Base-by-base conservation (phyloP, 768 basidiomycete species). In the Leucocoprinus sp. region DNA sequence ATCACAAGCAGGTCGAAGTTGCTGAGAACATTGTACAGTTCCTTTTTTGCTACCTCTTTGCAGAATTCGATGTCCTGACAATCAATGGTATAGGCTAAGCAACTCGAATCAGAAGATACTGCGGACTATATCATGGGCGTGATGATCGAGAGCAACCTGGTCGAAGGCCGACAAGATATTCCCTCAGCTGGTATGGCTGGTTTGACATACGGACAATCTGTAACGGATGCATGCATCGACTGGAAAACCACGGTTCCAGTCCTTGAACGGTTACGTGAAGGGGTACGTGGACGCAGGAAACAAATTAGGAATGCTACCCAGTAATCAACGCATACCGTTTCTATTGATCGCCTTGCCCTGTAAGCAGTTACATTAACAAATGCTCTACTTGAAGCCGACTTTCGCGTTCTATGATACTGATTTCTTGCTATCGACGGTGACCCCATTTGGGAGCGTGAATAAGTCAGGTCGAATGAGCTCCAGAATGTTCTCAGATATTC, bases 111-210 rank as follows among this genome's bases (percentile, higher is more conserved):
- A 1, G 74, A 72, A 24, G 83, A 88, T 48, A 93, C 88, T 0
- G 74, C 80, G 0, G 55, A 68, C 4, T 68, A 74, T 50, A 92
- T 95, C 55, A 83, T 90, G 76, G 92, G 91, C 37, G 88, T 93
- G 44, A 98, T 97, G 93, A 72, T 98, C 45, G 95, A 97, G 65
- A 90, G 86, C 35, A 93, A 95, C 60, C 72, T 97, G 40, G 71
- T 81, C 6, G 90, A 87, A 60, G 90, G 92, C 21, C 79, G 89
- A 41, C 90, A 93, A 63, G 81, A 90, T 54, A 84, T 93, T 49
- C 82, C 90, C 3, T 57, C 74, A 1, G 70, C 73, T 8, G 92
- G 91, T 2, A 81, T 82, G 1, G 64, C 73, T 5, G 82, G 76
- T 8, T 66, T 95, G 37, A 82, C 73, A 56, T 91, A 90, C 56